Conservation (phyloP, 2,329 filamentous ascomycete genomes). For the Botrytis tulipae region DNA sequence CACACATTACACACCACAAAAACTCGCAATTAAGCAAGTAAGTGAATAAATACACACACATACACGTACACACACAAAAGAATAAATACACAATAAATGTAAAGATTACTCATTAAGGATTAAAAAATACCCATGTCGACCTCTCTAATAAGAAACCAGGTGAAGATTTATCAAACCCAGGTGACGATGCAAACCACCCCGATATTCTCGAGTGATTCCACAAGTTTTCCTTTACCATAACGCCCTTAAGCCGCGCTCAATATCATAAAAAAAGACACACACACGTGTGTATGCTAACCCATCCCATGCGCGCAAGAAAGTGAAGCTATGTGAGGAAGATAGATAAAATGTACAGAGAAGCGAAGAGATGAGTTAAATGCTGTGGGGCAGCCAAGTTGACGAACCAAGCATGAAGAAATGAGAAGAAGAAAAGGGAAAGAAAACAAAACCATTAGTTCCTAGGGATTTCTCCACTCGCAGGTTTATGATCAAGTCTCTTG, state of each 20-base stretch:
- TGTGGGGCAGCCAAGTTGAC: background rate
- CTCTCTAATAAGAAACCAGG: background rate
- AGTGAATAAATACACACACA: background rate
- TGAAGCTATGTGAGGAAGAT: background rate
- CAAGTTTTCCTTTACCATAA: background rate
- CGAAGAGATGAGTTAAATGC: background rate
- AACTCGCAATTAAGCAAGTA: background rate
- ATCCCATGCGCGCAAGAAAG: background rate
- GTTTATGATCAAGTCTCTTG: constrained; percentile 57
- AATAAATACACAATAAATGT: background rate
- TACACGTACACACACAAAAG: background rate
- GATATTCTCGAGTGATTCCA: background rate
- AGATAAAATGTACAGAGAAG: background rate
- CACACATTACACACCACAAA: background rate
- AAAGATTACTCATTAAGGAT: background rate
- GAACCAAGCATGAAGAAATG: no score
- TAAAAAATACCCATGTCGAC: background rate
- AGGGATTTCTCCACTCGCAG: constrained; percentile 29
- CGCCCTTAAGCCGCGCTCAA: background rate
- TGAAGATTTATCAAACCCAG: background rate
- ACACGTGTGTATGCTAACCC: background rate
- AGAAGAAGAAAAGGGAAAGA: background rate
- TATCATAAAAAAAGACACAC: background rate
- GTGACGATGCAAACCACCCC: background rate
- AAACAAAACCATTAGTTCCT: background rate